phyloP scores from a whole-genome alignment of 106 monocot species.

The Acorus gramineus region DNA sequence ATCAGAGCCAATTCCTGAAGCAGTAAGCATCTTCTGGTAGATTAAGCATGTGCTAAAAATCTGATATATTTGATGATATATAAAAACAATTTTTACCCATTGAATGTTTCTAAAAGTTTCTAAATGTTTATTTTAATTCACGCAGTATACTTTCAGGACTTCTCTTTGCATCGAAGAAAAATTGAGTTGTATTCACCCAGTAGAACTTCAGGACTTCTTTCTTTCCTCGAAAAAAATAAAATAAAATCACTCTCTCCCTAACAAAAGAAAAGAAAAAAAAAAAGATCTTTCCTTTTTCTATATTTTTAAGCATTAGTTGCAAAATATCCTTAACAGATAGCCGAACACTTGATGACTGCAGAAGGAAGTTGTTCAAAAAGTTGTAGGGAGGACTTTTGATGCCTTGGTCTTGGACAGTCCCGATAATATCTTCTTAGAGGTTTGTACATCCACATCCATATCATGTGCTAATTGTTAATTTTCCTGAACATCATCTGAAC shows the following conservation, averaged over 20 bases:
- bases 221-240: too few relatives aligned
- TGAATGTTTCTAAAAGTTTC: too few relatives aligned
- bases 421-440: conserved; percentile 88
- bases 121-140: too few relatives aligned
- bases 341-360: conserved; percentile 24
- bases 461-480: not conserved
- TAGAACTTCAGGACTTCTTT: too few relatives aligned
- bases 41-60: too few relatives aligned
- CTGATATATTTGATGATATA: too few relatives aligned
- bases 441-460: conserved; percentile 12
- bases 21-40: conserved; percentile 18
- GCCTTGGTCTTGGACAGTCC: conserved; percentile 55
- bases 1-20: conserved; percentile 66
- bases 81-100: too few relatives aligned
- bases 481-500: not conserved
- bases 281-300: not conserved
- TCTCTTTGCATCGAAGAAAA: too few relatives aligned
- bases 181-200: too few relatives aligned
- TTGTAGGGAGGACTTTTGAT: conserved; percentile 79
- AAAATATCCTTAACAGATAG: not conserved
- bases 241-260: too few relatives aligned
- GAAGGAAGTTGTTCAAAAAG: conserved; percentile 58
- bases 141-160: too few relatives aligned
- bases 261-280: too few relatives aligned
- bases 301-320: not conserved